Evolutionary conservation across 805 yeast genomes (phyloP), one percentile per base, ranked within the genome.

Genomic region (Yamadazyma akitaensis): DNA sequence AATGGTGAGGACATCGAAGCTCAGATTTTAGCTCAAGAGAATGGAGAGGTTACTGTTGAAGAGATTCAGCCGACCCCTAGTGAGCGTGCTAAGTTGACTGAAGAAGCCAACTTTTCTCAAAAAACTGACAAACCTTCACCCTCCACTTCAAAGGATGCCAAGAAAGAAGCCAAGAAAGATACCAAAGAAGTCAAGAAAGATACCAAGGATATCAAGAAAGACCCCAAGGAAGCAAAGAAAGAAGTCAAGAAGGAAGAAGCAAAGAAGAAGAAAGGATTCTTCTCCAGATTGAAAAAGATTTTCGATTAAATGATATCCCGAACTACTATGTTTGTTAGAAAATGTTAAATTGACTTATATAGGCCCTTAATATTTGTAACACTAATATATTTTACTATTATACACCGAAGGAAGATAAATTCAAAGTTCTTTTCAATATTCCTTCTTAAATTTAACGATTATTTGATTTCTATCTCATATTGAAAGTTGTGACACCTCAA

Each of bases 401-500:
- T 50, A 50, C 53, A 50, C 19, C 16, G 46, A 36, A 24, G 16
- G 26, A 26, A 35, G 11, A 11, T 17, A 10, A 10, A 7, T 37
- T 12, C 40, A 7, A 9, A 11, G 19, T 37, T 21, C 5, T 19
- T 21, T n/a, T 13, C 11, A 3, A 51, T 59, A 71, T 55, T 73
- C 64, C 28, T 71, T 72, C 57, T 72, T 75, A 48, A 67, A 76
- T 68, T 73, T 77, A 79, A 94, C 95, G 92, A 88, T 75, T 98
- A 82, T 77, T 91, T 88, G 42, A 98, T 92, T 75, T 99, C 85
- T 51, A 96, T 96, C 75, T 94, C 94, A 75, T 92, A 88, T 53
- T 94, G 75, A 50, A 94, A 97, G 73, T 99, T 85, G 73, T 94
- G 98, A 53, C 99, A 21, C 24, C 4, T 21, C 24, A 21, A 21